Percentiles rank a stretch among this genome's conserved stretches.
phyloP scores from a whole-genome alignment of 2,329 filamentous ascomycete species.

The Diaporthe sp. region DNA sequence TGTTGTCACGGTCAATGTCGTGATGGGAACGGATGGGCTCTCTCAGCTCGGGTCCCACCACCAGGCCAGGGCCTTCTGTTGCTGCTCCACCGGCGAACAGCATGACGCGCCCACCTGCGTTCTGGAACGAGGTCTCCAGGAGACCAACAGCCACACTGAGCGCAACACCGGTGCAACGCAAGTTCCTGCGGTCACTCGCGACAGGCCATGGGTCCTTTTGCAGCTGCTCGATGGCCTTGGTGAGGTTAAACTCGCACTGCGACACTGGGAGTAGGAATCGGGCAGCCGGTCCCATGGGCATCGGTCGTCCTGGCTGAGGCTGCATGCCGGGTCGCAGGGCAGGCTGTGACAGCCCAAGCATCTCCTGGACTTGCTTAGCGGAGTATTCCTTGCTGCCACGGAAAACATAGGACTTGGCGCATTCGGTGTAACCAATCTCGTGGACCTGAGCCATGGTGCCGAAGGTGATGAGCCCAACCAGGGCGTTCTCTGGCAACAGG shows the following conservation, averaged over 20 bases:
- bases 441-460: constrained; percentile 98
- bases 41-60: constrained; percentile 93
- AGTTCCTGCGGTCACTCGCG: constrained; percentile 87
- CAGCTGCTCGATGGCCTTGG: constrained; percentile 92
- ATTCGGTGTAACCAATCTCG: constrained; percentile 97
- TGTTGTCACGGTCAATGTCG: constrained; percentile 98
- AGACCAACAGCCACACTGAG: constrained; percentile 93
- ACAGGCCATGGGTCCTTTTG: constrained; percentile 99
- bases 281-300: constrained; percentile 82
- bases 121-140: constrained; percentile 94
- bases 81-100: constrained; percentile 94
- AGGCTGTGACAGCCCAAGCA: constrained; percentile 85
- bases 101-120: constrained; percentile 95
- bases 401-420: constrained; percentile 98
- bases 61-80: constrained; percentile 96
- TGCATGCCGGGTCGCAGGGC: constrained; percentile 80
- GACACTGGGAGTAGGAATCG: constrained; percentile 94
- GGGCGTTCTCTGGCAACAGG: constrained; percentile 81
- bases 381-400: constrained; percentile 96
- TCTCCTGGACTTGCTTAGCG: constrained; percentile 99
- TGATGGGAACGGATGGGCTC: constrained; percentile 98
- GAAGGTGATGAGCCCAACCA: constrained; percentile 86
- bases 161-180: constrained; percentile 96
- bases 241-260: constrained; percentile 97
- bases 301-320: constrained; percentile 77